phyloP scores from a whole-genome alignment of 805 yeast species.

The Zygoascus tannicola region DNA sequence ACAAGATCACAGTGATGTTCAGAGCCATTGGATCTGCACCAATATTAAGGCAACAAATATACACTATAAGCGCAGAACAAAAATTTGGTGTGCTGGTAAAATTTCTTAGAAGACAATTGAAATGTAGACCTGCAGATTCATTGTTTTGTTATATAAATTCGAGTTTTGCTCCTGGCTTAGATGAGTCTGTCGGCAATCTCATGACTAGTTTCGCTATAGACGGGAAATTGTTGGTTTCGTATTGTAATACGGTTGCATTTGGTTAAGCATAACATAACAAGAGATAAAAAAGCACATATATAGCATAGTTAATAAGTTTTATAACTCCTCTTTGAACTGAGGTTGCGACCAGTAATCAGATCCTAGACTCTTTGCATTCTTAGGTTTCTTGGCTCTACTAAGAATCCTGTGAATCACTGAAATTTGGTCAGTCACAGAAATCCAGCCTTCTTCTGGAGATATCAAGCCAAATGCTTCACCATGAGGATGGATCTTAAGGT shows the following conservation, averaged over 20 bases:
- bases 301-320: no score
- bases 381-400: neutral
- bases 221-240: slow-evolving; percentile 19
- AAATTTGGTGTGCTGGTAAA: slow-evolving; percentile 37
- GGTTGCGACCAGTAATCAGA: no score
- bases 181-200: slow-evolving; percentile 28
- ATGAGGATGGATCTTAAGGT: neutral
- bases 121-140: slow-evolving; percentile 21
- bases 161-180: slow-evolving; percentile 34
- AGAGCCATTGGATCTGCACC: slow-evolving; percentile 49
- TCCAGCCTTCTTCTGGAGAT: neutral
- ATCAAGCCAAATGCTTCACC: neutral
- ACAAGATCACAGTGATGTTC: slow-evolving; percentile 37
- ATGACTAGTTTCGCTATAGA: slow-evolving; percentile 16
- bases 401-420: neutral
- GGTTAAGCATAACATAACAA: slow-evolving; percentile 17
- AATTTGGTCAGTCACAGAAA: neutral
- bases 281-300: no score
- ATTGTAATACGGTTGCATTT: slow-evolving; percentile 22
- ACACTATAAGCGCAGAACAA: slow-evolving; percentile 37
- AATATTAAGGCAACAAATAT: slow-evolving; percentile 37
- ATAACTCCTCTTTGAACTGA: no score
- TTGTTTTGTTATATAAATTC: slow-evolving; percentile 34
- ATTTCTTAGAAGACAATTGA: slow-evolving; percentile 35
- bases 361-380: neutral